A percentile compares a stretch with the other conserved stretches of the same genome.
Conservation (phyloP, 768 basidiomycete genomes). For the Russula olivacea region DNA sequence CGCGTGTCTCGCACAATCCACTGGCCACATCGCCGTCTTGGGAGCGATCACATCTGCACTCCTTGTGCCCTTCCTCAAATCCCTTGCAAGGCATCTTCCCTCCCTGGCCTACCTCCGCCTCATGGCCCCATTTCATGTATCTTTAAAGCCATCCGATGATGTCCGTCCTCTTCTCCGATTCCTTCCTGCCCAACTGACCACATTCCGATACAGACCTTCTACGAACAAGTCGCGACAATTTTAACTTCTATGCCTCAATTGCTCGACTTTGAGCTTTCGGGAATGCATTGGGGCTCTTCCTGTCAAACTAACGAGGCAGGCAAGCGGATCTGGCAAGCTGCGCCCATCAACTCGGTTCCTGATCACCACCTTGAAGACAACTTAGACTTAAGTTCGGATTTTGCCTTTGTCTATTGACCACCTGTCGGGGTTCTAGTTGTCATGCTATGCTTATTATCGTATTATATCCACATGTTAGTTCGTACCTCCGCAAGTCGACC, state of each 20-base stretch:
- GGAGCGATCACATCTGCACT: conserved; percentile 54
- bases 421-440: neutral
- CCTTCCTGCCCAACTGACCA: conserved; percentile 5
- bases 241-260: conserved; percentile 58
- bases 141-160: conserved; percentile 31
- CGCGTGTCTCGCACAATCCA: conserved; percentile 44
- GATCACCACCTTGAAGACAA: conserved; percentile 19
- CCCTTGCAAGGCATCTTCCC: conserved; percentile 51
- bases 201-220: conserved; percentile 45
- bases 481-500: conserved; percentile 2
- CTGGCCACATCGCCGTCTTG: conserved; percentile 49
- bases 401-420: conserved; percentile 24
- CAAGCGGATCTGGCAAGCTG: conserved; percentile 25
- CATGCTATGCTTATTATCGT: conserved; percentile 22
- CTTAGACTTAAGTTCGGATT: conserved; percentile 21
- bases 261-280: conserved; percentile 64
- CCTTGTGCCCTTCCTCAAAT: conserved; percentile 51
- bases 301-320: conserved; percentile 17
- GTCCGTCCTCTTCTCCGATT: conserved; percentile 27
- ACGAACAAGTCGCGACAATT: conserved; percentile 50
- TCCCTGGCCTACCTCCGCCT: conserved; percentile 61
- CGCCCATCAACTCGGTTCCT: conserved; percentile 14
- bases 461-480: conserved; percentile 19
- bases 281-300: conserved; percentile 56
- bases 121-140: conserved; percentile 39